phyloP scores from a whole-genome alignment of 2,329 filamentous ascomycete species.

The Stachybotrys chartarum region DNA sequence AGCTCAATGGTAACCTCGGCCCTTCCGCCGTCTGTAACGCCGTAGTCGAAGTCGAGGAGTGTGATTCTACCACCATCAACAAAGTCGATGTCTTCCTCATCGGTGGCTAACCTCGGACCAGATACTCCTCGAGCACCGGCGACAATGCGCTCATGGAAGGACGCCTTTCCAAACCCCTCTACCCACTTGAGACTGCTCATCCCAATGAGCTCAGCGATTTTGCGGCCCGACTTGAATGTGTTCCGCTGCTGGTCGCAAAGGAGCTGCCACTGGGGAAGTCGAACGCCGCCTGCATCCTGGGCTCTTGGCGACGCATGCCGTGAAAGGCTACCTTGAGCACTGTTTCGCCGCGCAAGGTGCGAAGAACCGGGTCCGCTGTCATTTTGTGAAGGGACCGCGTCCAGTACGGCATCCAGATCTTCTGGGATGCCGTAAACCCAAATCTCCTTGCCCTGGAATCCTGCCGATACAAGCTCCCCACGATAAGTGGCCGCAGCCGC shows the following conservation, averaged over 20 bases:
- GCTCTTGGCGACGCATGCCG: constrained; percentile 22
- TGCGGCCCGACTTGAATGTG: constrained; percentile 60
- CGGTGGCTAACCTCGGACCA: constrained; percentile 47
- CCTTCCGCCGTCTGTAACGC: constrained; percentile 44
- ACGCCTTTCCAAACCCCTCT: constrained; percentile 40
- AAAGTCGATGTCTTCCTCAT: constrained; percentile 67
- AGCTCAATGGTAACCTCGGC: constrained; percentile 64
- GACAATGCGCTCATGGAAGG: constrained; percentile 52
- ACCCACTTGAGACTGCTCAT: constrained; percentile 69
- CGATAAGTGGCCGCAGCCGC: constrained; percentile 61
- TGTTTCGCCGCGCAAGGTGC: constrained; percentile 21
- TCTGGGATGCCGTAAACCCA: constrained; percentile 77
- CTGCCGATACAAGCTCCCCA: constrained; percentile 66
- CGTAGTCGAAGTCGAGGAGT: constrained; percentile 68
- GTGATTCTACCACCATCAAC: constrained; percentile 71
- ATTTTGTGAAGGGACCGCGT: constrained; percentile 21
- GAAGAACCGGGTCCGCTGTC: constrained; percentile 14
- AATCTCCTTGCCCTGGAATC: constrained; percentile 64
- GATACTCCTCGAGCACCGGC: constrained; percentile 65
- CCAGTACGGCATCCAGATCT: constrained; percentile 57
- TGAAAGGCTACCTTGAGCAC: constrained; percentile 18
- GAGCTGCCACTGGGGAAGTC: constrained; percentile 61
- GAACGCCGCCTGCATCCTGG: constrained; percentile 19
- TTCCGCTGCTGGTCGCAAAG: constrained; percentile 63
- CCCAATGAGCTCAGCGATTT: constrained; percentile 57